phyloP scores from a whole-genome alignment of 176 grass and related monocot genomes.

The Rhynchospora tenuis region DNA sequence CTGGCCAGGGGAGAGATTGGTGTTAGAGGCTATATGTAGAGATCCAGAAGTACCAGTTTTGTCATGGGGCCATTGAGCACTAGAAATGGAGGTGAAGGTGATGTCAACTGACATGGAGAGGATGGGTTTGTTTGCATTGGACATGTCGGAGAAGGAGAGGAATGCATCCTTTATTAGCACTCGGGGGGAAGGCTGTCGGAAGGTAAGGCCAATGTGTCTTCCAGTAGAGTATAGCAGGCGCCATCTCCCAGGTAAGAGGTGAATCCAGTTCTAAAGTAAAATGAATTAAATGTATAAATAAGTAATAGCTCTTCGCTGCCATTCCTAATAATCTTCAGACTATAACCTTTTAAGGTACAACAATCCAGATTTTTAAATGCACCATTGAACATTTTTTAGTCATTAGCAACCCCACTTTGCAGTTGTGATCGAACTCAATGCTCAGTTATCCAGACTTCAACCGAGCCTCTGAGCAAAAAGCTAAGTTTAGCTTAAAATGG shows the following conservation, averaged over 20 bases:
- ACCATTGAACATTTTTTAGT: conserved; percentile 11
- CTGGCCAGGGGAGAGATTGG: conserved; percentile 50
- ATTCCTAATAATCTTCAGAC: background rate
- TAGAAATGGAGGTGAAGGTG: conserved; percentile 81
- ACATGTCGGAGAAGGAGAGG: conserved; percentile 39
- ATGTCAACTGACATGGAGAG: conserved; percentile 57
- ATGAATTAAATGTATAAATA: conserved; percentile 4
- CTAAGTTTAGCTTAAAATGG: conserved; percentile 6
- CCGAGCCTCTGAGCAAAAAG: conserved; percentile 20
- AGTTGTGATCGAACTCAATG: conserved; percentile 1
- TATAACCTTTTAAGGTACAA: conserved; percentile 1
- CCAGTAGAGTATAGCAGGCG: conserved; percentile 80
- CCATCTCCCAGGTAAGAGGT: conserved; percentile 67
- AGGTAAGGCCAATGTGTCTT: conserved; percentile 80
- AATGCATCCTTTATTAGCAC: conserved; percentile 59
- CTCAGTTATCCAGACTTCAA: background rate
- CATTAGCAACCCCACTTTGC: conserved; percentile 1
- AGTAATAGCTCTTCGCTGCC: conserved; percentile 1
- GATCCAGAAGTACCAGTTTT: conserved; percentile 63
- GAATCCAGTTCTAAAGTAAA: conserved; percentile 58
- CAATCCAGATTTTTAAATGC: background rate
- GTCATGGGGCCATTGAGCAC: conserved; percentile 70
- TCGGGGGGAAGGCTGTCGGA: conserved; percentile 63
- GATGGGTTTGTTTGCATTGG: conserved; percentile 17
- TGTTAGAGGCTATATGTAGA: conserved; percentile 43